These are phyloP conservation scores for Diaporthe sp. DNA, from an alignment of 2,329 filamentous ascomycete genomes.

Conservation along the genomic window DNA sequence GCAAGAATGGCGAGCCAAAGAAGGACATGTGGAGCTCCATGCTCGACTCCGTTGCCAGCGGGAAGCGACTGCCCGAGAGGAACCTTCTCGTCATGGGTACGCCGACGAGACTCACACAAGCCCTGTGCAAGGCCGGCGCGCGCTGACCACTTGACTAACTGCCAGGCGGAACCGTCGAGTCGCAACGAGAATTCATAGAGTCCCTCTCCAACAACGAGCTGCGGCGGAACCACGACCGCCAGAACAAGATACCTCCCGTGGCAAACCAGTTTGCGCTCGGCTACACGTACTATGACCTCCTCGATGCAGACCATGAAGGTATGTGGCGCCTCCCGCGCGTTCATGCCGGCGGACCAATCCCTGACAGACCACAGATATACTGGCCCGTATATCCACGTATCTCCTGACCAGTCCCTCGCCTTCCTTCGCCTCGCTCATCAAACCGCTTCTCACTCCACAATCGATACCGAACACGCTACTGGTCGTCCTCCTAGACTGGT, in stretches of 20 bases:
- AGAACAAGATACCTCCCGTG: conserved; percentile 75
- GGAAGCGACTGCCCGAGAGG: conserved; percentile 91
- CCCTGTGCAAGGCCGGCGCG: background rate
- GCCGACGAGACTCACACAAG: conserved; percentile 38
- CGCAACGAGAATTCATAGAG: conserved; percentile 86
- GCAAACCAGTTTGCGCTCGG: conserved; percentile 93
- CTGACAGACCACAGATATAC: conserved; percentile 71
- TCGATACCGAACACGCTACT: conserved; percentile 88
- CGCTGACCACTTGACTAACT: conserved; percentile 18
- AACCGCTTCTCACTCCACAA: conserved; percentile 84
- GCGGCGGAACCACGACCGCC: conserved; percentile 63
- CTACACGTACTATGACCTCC: conserved; percentile 94
- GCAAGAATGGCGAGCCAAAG: conserved; percentile 76
- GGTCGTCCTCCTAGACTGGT: conserved; percentile 95
- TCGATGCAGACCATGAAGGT: conserved; percentile 95
- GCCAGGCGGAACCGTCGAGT: conserved; percentile 82
- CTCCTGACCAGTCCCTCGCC: conserved; percentile 87
- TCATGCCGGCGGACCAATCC: background rate
- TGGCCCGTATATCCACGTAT: conserved; percentile 90
- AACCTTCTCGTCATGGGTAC: conserved; percentile 86
- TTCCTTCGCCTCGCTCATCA: conserved; percentile 84
- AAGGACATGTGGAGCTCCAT: conserved; percentile 95
- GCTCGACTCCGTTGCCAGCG: conserved; percentile 89
- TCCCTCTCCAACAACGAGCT: conserved; percentile 65
- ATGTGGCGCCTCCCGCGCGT: conserved; percentile 52